Conservation (phyloP, 495 filamentous ascomycete genomes). For the Penicillium flavigenum region DNA sequence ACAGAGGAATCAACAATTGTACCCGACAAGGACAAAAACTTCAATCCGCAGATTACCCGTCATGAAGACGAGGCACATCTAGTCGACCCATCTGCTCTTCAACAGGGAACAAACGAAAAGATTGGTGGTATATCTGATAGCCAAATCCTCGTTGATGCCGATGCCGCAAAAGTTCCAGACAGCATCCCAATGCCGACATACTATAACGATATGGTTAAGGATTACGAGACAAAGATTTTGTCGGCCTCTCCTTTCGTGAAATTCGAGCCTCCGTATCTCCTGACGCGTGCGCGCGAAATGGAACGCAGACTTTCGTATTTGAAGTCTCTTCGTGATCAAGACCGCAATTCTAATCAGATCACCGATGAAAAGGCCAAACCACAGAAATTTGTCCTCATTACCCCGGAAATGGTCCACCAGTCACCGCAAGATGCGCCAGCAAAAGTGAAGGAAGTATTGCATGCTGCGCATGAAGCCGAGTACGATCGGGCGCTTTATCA, state of each 20-base stretch:
- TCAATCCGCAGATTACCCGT: background rate
- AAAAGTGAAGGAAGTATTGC: slow-evolving; percentile 88
- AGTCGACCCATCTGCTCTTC: slow-evolving; percentile 10
- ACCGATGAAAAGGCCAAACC: slow-evolving; percentile 59
- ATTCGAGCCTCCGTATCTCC: slow-evolving; percentile 87
- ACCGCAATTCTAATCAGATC: slow-evolving; percentile 52
- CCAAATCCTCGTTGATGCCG: slow-evolving; percentile 25
- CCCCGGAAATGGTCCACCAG: slow-evolving; percentile 89
- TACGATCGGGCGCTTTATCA: slow-evolving; percentile 94
- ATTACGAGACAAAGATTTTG: slow-evolving; percentile 87
- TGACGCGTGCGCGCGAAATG: slow-evolving; percentile 88
- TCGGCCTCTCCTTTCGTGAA: slow-evolving; percentile 95
- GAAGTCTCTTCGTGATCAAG: slow-evolving; percentile 76
- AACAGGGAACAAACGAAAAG: slow-evolving; percentile 22
- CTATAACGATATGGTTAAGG: slow-evolving; percentile 90
- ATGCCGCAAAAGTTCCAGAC: slow-evolving; percentile 66
- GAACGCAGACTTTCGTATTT: slow-evolving; percentile 79
- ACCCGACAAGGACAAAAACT: slow-evolving; percentile 12
- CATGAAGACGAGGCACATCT: slow-evolving; percentile 1
- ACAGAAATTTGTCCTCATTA: slow-evolving; percentile 82
- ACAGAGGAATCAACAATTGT: slow-evolving; percentile 29
- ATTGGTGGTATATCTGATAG: slow-evolving; percentile 19
- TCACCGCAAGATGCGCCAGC: slow-evolving; percentile 71
- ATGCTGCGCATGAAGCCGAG: slow-evolving; percentile 92
- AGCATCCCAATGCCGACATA: slow-evolving; percentile 88